Percentiles rank a stretch among this genome's conserved stretches.
These are phyloP conservation scores for Jacaranda mimosifolia DNA, from an alignment of 257 asterid species.

Conservation along the genomic window DNA sequence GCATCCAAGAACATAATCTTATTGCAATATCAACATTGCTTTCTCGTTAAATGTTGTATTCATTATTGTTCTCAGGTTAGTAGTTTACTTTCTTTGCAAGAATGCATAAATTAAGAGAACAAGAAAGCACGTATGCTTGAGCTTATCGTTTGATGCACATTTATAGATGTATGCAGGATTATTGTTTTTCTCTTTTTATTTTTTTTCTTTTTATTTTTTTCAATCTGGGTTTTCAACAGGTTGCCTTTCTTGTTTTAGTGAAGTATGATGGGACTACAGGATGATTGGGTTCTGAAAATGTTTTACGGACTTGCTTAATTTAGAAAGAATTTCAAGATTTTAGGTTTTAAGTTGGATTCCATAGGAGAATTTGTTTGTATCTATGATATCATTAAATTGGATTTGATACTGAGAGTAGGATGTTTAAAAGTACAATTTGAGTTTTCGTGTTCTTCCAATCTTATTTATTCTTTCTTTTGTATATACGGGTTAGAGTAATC, in stretches of 20 bases:
- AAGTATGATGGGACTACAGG: conserved; percentile 27
- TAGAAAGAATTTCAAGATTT: background rate
- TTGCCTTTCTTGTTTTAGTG: conserved; percentile 25
- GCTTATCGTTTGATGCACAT: conserved; percentile 19
- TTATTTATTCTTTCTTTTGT: background rate
- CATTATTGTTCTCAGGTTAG: conserved; percentile 27
- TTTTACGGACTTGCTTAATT: background rate
- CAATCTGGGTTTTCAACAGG: background rate
- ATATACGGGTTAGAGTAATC: background rate
- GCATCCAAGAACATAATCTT: background rate
- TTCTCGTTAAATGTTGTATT: conserved; percentile 30
- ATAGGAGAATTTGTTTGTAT: background rate
- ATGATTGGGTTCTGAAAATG: conserved; percentile 12
- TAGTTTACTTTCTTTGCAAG: conserved; percentile 12
- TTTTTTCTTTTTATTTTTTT: too few species aligned
- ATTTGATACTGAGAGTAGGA: conserved; percentile 1
- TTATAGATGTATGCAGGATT: background rate
- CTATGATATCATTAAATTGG: background rate
- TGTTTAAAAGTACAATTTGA: background rate
- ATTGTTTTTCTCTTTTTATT: background rate
- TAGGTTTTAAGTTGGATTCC: conserved; percentile 20
- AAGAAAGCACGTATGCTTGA: conserved; percentile 14
- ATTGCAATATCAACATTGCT: conserved; percentile 12
- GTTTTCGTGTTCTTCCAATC: background rate
- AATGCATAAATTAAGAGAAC: background rate